Conservation (phyloP, 129 eudicot genomes). For the Centaurea solstitialis region DNA sequence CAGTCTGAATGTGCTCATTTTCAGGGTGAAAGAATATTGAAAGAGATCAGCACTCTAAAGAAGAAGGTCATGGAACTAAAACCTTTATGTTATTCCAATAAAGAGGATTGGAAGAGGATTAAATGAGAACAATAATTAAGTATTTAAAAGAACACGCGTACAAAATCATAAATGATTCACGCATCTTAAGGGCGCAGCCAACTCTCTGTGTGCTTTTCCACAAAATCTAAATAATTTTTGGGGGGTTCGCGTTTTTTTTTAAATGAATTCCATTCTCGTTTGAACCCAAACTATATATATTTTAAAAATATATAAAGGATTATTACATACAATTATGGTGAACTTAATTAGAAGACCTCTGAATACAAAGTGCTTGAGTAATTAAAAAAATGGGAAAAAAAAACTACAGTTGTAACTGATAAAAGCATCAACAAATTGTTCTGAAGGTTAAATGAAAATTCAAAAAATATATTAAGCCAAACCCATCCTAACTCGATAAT, state of each 20-base stretch:
- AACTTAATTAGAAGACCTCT: neutral
- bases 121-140: too few relatives aligned
- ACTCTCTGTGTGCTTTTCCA: too few relatives aligned
- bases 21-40: conserved; percentile 27
- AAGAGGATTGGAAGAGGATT: neutral
- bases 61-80: conserved; percentile 25
- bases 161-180: too few relatives aligned
- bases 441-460: neutral
- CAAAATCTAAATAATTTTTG: too few relatives aligned
- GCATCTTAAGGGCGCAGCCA: too few relatives aligned
- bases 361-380: neutral
- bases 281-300: too few relatives aligned
- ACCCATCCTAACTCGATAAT: conserved; percentile 12
- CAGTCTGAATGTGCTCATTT: conserved; percentile 1
- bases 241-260: too few relatives aligned
- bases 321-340: neutral
- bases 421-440: neutral
- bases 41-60: conserved; percentile 27
- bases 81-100: conserved; percentile 11
- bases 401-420: neutral
- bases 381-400: neutral
- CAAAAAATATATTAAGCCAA: neutral
- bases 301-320: neutral
- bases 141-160: too few relatives aligned
- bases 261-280: too few relatives aligned